Evolutionary conservation across 441 rosid genomes (phyloP), one percentile per base, ranked within the genome.

Genomic region (Gossypium schwendimanii): DNA sequence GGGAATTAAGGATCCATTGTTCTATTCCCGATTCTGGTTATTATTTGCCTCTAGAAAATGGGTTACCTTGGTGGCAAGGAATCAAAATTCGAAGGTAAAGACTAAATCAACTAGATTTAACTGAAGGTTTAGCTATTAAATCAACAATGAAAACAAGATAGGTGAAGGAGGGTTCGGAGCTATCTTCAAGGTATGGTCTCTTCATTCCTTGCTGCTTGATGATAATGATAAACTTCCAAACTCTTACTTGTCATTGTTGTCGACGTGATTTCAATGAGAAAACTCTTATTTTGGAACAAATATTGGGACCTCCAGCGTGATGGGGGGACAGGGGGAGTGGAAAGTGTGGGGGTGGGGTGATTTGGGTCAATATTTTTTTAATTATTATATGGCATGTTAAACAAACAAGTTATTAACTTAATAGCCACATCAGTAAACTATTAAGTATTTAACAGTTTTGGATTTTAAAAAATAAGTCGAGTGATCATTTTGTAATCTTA

Each of bases 91-190:
- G 41, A 65, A 65, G 57, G 70, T 65, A 65, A 65, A 47, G 70
- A 65, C 55, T 21, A 14, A 18, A 63, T 10, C 8, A 33, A 2
- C 9, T 9, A 62, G 21, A 33, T 3, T 62, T 17, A 62, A 62
- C 14, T 8, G 7, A 18, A 21, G 36, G 55, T 66, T 73, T 78
- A 39, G 41, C 36, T 31, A 47, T 15, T 53, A 62, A 6, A 3
- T 41, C 44, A 82, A 76, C 79, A 76, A 84, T 12, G 78, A 60
- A 52, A 89, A 89, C 85, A 92, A 92, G 85, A 81, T 92, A 31
- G 98, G 98, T 15, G 90, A 91, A 84, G 98, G 95, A 63, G 96
- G 95, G 71, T 92, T 92, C 55, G 96, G 96, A 63, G 68, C 96
- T 53, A 96, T 88, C 1, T 89, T 86, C 81, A 90, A 88, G 88